Evolutionary conservation across 768 basidiomycete genomes (phyloP).

Genomic region (Solioccasus polychromus): DNA sequence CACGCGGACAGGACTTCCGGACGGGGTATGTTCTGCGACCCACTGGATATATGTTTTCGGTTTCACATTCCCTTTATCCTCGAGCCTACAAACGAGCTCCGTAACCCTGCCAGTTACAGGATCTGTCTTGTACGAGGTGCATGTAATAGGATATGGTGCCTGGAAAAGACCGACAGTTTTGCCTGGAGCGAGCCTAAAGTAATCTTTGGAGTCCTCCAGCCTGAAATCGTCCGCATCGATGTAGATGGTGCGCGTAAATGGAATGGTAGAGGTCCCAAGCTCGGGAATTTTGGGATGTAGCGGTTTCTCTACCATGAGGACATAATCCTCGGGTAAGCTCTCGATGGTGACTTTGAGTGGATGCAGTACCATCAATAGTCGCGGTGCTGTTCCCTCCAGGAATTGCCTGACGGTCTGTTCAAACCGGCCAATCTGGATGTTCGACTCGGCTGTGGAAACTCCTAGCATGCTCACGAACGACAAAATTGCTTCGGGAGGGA

Average conservation of each 20-base stretch:
- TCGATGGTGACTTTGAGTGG: slow-evolving; percentile 91
- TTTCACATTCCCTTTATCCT: slow-evolving; percentile 71
- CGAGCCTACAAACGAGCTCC: slow-evolving; percentile 77
- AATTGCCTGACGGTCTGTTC: slow-evolving; percentile 87
- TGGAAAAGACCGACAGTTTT: slow-evolving; percentile 97
- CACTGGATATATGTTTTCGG: slow-evolving; percentile 96
- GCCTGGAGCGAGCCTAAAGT: slow-evolving; percentile 96
- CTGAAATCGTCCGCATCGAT: slow-evolving; percentile 96
- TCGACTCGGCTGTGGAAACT: slow-evolving; percentile 80
- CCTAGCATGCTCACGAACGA: slow-evolving; percentile 94
- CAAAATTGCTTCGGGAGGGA: slow-evolving; percentile 94
- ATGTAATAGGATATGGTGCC: slow-evolving; percentile 88
- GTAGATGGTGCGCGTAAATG: slow-evolving; percentile 85
- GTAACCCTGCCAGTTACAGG: slow-evolving; percentile 65
- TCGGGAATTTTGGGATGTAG: slow-evolving; percentile 92
- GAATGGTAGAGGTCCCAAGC: slow-evolving; percentile 77
- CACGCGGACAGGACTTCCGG: slow-evolving; percentile 78
- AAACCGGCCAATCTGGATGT: slow-evolving; percentile 85
- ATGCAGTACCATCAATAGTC: slow-evolving; percentile 86
- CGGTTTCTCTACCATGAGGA: slow-evolving; percentile 82
- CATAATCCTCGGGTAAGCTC: slow-evolving; percentile 85
- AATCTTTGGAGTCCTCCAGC: slow-evolving; percentile 86
- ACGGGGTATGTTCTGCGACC: slow-evolving; percentile 82
- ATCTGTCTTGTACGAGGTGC: slow-evolving; percentile 84
- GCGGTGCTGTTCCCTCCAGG: slow-evolving; percentile 83